Percentiles rank a stretch among this genome's conserved stretches.
Evolutionary conservation across 1,284 basidiomycete species (phyloP).

Genomic region (Earliella scabrosa): DNA sequence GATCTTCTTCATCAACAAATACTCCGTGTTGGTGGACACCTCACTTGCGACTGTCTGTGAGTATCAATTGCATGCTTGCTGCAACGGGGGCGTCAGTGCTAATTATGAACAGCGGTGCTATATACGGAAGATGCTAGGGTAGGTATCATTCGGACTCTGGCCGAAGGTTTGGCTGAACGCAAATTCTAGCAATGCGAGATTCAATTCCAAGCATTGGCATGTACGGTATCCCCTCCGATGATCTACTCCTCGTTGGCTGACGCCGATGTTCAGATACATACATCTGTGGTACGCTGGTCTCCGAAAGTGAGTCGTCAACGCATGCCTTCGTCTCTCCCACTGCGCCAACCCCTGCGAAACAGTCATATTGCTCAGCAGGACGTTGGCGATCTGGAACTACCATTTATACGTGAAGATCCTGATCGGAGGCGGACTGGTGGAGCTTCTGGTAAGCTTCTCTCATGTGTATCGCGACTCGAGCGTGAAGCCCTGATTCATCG

Average conservation of each 20-base stretch:
- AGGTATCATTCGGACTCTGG: not conserved
- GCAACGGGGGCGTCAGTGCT: not conserved
- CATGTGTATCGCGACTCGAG: too few relatives aligned
- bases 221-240: not conserved
- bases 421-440: not conserved
- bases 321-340: not conserved
- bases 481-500: too few relatives aligned
- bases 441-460: not conserved
- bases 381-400: not conserved
- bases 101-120: not conserved
- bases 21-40: not conserved
- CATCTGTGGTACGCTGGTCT: not conserved
- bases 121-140: not conserved
- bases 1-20: slow-evolving; percentile 1
- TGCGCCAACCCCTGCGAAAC: not conserved
- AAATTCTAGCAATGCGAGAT: not conserved
- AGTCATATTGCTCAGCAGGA: not conserved
- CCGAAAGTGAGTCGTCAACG: not conserved
- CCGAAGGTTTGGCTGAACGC: too few relatives aligned
- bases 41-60: not conserved
- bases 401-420: not conserved
- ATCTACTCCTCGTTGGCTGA: too few relatives aligned
- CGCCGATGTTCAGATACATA: not conserved
- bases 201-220: not conserved
- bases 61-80: not conserved